Conservation (phyloP, 2,329 filamentous ascomycete genomes). For the Clarireedia paspali region DNA sequence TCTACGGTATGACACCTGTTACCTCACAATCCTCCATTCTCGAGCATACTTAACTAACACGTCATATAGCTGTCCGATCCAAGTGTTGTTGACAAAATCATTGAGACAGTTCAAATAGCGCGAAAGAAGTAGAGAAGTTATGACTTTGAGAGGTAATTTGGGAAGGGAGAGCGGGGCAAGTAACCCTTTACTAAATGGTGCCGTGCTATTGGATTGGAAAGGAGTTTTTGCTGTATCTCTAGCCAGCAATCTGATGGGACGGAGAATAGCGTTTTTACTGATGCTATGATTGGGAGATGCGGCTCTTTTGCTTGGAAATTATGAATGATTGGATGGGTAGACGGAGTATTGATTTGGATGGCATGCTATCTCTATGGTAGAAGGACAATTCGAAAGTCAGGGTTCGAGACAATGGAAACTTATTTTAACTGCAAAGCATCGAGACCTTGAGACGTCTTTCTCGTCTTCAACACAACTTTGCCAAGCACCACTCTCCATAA, state of each 20-base stretch:
- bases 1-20: constrained; percentile 55
- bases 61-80: constrained; percentile 72
- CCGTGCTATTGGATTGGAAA: not conserved
- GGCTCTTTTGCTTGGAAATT: too few relatives aligned
- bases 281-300: not conserved
- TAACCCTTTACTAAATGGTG: not conserved
- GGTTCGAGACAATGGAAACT: too few relatives aligned
- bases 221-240: not conserved
- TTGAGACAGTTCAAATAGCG: constrained; percentile 52
- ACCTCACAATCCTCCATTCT: constrained; percentile 3
- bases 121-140: constrained; percentile 22
- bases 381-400: too few relatives aligned
- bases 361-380: too few relatives aligned
- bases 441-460: too few relatives aligned
- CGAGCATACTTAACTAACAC: constrained; percentile 9
- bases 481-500: too few relatives aligned
- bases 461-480: too few relatives aligned
- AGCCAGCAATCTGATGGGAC: constrained; percentile 9
- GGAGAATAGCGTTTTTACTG: not conserved
- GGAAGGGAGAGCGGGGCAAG: not conserved
- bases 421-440: too few relatives aligned
- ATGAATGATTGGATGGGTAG: too few relatives aligned
- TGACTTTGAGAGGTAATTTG: not conserved
- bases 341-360: too few relatives aligned
- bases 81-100: constrained; percentile 82